A percentile compares a stretch with the other conserved stretches of the same genome.
Evolutionary conservation across 768 basidiomycete species (phyloP).

Genomic region (Pleurotus tuber-regium): DNA sequence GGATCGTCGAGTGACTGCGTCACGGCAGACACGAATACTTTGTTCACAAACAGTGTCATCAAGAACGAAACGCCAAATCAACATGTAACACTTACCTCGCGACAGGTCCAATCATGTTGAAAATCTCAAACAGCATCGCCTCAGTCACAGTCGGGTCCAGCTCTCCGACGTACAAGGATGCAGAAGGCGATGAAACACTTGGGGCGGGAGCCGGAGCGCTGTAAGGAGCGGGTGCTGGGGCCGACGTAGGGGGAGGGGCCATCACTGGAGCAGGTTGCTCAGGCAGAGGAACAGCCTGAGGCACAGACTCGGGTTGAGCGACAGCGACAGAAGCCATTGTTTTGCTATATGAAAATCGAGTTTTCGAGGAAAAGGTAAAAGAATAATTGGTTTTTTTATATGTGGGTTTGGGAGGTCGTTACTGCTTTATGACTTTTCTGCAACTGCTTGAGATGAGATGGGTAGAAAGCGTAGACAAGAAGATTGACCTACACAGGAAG

Average conservation of each 20-base stretch:
- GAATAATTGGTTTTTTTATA: conserved; percentile 34
- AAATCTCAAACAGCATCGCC: conserved; percentile 99
- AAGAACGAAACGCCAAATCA: conserved; percentile 9
- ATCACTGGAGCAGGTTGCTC: conserved; percentile 40
- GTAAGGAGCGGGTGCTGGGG: conserved; percentile 51
- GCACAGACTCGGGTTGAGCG: conserved; percentile 50
- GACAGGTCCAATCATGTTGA: conserved; percentile 99
- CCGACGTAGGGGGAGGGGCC: conserved; percentile 41
- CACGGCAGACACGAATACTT: conserved; percentile 99
- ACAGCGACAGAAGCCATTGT: conserved; percentile 60
- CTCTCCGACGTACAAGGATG: conserved; percentile 98
- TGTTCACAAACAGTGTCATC: conserved; percentile 13
- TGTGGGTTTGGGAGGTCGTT: conserved; percentile 68
- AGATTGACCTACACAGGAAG: conserved; percentile 57
- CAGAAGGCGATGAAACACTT: conserved; percentile 68
- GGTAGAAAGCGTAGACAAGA: conserved; percentile 14
- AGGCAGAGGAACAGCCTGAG: conserved; percentile 21
- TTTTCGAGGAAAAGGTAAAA: not conserved
- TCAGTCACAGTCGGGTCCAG: conserved; percentile 97
- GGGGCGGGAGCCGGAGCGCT: conserved; percentile 55
- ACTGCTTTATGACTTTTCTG: conserved; percentile 90
- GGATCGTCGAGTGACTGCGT: conserved; percentile 98
- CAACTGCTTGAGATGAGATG: conserved; percentile 36
- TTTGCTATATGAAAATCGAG: conserved; percentile 14
- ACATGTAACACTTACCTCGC: conserved; percentile 59